These are phyloP conservation scores for Lichtheimia ornata DNA, from an alignment of 371 early-diverging fungal species.

Conservation along the genomic window DNA sequence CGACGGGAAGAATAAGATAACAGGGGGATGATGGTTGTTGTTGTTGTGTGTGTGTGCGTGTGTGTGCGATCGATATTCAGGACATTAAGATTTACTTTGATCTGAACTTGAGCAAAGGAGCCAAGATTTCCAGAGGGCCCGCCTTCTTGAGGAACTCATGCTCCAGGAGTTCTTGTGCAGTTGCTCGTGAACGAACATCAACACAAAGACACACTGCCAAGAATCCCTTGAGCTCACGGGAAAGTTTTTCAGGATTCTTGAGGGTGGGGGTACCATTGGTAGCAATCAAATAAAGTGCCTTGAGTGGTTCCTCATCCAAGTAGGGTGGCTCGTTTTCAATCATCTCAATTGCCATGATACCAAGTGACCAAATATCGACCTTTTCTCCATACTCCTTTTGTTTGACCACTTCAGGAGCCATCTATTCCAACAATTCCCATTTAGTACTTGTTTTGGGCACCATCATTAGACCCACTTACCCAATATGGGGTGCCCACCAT, in stretches of 20 bases:
- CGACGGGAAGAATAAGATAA: not conserved
- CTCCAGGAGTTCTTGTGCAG: constrained; percentile 78
- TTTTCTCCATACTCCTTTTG: constrained; percentile 88
- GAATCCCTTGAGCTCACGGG: constrained; percentile 82
- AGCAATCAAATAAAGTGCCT: constrained; percentile 94
- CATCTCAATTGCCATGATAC: constrained; percentile 98
- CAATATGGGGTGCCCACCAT: constrained; percentile 97
- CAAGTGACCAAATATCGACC: constrained; percentile 93
- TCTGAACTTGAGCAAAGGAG: constrained; percentile 58
- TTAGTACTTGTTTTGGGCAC: not conserved
- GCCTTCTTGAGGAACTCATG: constrained; percentile 77
- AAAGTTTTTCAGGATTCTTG: constrained; percentile 83
- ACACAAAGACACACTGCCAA: constrained; percentile 89
- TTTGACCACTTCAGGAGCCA: constrained; percentile 93
- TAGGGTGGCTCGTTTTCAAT: constrained; percentile 98
- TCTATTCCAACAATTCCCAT: constrained; percentile 20
- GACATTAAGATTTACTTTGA: constrained; percentile 7
- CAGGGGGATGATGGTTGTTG: no score
- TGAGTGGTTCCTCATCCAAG: constrained; percentile 90
- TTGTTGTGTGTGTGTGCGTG: no score
- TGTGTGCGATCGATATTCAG: no score
- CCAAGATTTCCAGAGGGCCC: constrained; percentile 51
- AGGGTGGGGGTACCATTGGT: constrained; percentile 96
- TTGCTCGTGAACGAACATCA: constrained; percentile 84
- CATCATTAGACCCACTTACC: constrained; percentile 22